Base-by-base conservation (phyloP, 2,329 filamentous ascomycete species). In the Aspergillus oerlinghausenensis region DNA sequence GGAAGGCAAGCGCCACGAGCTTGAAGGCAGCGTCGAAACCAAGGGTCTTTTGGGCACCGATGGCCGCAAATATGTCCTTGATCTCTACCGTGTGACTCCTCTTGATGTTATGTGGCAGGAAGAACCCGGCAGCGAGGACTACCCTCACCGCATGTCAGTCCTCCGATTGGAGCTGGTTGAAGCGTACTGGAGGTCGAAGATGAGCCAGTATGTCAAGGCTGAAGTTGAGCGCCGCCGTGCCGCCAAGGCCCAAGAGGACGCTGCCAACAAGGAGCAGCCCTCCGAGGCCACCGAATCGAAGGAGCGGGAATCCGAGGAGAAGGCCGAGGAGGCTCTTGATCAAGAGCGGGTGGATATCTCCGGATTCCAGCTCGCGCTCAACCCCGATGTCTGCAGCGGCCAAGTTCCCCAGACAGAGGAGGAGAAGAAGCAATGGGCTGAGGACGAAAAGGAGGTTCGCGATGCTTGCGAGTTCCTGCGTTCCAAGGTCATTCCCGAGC, bases 41-140 rank as follows among this genome's bases (percentile, higher is more conserved):
- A 99, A 99, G 80, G 94, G 94, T 53, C 80, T 99, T n/a, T 81
- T 99, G 66, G 94, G 94, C 50, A 99, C 94, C 1, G 94, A 99
- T 70, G 94, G 92, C 40, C 86, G 94, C 66, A 97, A 96, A 73
- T 99, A 99, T 70, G 90, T 97, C n/a, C 84, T 99, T 51, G 94
- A 99, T 68, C 79, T 99, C 53, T 99, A 99, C 79, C 87, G 94
- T 56, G 88, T 97, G 62, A 96, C 94, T 3, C 94, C 94, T 5
- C 78, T 97, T 56, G 94, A 99, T 73, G 86, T 97, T 55, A 76
- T 82, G 23, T 99, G 95, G 92, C 82, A 96, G 65, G 93, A 99
- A 64, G 87, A 93, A 71, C 80, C 82, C 51, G 80, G 78, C 17
- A 73, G 75, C 54, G 79, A 81, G 60, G 76, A 83, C 56, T 99